Evolutionary conservation across 805 yeast species (phyloP), one percentile per base, ranked within the genome.

Genomic region (Saccharomyces kudriavzevii): DNA sequence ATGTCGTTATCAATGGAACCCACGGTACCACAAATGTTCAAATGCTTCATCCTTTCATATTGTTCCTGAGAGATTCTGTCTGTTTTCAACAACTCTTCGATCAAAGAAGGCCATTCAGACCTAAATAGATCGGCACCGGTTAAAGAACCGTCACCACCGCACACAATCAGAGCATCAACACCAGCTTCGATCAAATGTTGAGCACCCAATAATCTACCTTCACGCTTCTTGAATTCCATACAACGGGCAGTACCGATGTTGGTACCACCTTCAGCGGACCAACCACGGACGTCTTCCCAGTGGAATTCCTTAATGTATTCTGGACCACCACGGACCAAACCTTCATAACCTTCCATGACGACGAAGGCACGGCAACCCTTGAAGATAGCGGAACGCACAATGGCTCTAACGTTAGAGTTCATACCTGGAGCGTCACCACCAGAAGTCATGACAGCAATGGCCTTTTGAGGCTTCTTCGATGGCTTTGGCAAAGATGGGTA

Each of bases 1-100:
- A 86, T 85, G 68, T 86, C 92, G 64, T 86, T 86, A 67, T 86
- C 92, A 60, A 86, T 86, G n/a, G 90, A 84, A 11, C 92, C 92
- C 50, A 86, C 91, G 22, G 83, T 75, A 55, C 92, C 92, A 61
- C 83, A 83, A 57, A 86, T 84, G 58, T 81, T 84, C 63, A 86
- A 77, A 61, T 80, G 80, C 60, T 74, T 71, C 68, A 82, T 77
- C 22, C 74, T 76, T 2, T 70, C 73, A 50, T 66, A 74, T 63
- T 82, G 77, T 46, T 74, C 74, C 17, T 60, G 47, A 3, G 87
- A 68, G 50, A 85, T 74, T 57, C 70, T 68, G 1, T 77, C 76
- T 1, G 67, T 71, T 3, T 80, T 70, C 11, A 76, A 69, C 60
- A 86, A 74, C 65, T 85, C 89, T 27, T 77, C 67, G 30, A 85